These are phyloP conservation scores for Excoecaria cochinchinensis DNA, from an alignment of 345 rosid genomes.

Conservation along the genomic window DNA sequence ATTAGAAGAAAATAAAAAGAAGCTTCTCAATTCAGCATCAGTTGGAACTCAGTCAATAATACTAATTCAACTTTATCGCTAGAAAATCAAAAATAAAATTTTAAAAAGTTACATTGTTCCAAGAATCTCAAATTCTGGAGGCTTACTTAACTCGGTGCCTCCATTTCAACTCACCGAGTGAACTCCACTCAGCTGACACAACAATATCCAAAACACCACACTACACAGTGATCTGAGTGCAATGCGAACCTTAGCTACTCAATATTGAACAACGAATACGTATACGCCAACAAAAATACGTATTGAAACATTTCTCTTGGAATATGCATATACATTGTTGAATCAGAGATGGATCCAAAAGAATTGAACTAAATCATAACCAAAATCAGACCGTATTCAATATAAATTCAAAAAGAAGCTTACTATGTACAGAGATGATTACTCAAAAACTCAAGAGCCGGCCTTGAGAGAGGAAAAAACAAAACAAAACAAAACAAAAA, in stretches of 20 bases:
- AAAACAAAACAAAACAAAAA: background rate
- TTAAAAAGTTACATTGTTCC: background rate
- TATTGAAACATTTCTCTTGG: background rate
- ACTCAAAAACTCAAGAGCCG: constrained; percentile 18
- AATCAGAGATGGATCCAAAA: constrained; percentile 10
- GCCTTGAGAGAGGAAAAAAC: background rate
- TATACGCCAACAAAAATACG: background rate
- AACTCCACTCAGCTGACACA: background rate
- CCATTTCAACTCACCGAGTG: constrained; percentile 1
- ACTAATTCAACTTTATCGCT: background rate
- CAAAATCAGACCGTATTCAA: background rate
- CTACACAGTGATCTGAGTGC: background rate
- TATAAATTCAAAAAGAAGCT: background rate
- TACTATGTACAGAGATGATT: background rate
- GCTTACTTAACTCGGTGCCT: background rate
- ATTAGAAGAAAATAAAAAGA: background rate
- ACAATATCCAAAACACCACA: background rate
- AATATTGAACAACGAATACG: background rate
- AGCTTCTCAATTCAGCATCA: background rate
- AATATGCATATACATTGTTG: background rate
- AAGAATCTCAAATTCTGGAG: background rate
- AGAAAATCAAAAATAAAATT: background rate
- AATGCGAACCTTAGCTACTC: background rate
- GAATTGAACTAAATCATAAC: background rate
- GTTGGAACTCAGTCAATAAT: background rate